Base-by-base conservation (phyloP, 164 flowering plant genomes). In the Vitis riparia region DNA sequence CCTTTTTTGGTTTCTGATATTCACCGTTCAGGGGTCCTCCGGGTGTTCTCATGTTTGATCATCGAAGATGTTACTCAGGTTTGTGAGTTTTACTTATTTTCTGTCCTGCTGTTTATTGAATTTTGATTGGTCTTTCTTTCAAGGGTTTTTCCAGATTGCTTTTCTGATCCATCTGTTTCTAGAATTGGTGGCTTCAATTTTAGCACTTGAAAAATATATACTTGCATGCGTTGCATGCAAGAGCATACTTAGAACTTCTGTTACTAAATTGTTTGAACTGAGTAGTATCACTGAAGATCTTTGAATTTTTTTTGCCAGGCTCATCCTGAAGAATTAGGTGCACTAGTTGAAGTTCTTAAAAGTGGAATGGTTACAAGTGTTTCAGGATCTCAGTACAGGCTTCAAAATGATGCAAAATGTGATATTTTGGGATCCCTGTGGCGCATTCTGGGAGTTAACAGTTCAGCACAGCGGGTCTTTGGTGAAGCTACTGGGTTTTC, bases 401-500 rank as follows among this genome's bases (percentile, higher is more conserved):
- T 96, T 77, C 86, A 83, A 62, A 73, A 68, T 85, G 92, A 89
- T 74, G 97, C 99, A 66, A 92, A 86, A 80, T 93, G 98, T 81
- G 99, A 96, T 62, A 88, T 89, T 51, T 83, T 93, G 75, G 97
- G 93, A 60, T 84, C 96, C 57, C 66, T 96, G 68, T 93, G 99
- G 98, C 98, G 99, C 51, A 89, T 96, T 66, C 66, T 96, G 63
- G 97, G 94, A 51, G 86, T 75, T 51, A 93, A 96, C 80, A 78
- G 53, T 75, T 77, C 95, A 37, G 93, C 96, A 59, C 95, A 93
- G 73, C 87, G 89, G 76, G 96, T 93, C 66, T 96, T 96, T 82
- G 98, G 98, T 65, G 99, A 96, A 83, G 93, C 94, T 59, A 96
- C 99, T 76, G 99, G 99, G 57, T 92, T 96, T 79, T 96, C 98